phyloP scores from a whole-genome alignment of 2,329 filamentous ascomycete species.

The Fusarium nodosum region DNA sequence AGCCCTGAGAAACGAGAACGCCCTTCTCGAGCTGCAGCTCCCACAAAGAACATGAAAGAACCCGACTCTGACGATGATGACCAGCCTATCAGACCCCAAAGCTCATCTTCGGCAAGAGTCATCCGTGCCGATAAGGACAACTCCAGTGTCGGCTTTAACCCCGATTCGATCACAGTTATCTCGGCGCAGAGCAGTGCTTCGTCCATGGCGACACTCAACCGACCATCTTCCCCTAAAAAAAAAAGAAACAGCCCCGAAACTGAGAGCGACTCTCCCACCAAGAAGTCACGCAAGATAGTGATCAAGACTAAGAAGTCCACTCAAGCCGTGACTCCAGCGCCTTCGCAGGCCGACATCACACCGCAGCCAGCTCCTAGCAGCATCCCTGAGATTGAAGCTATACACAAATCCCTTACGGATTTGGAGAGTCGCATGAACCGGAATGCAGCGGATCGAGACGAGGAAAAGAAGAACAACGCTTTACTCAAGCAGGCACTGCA shows the following conservation, averaged over 20 bases:
- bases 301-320: slow-evolving; percentile 9
- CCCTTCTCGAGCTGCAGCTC: slow-evolving; percentile 23
- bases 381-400: neutral
- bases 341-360: neutral
- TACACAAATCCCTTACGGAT: neutral
- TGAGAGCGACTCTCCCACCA: slow-evolving; percentile 9
- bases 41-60: slow-evolving; percentile 12
- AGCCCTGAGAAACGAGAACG: slow-evolving; percentile 18
- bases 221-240: neutral
- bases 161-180: neutral
- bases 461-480: slow-evolving; percentile 2
- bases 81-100: neutral
- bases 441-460: neutral
- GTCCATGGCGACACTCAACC: neutral
- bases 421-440: neutral
- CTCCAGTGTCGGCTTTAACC: neutral
- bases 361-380: neutral
- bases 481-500: slow-evolving; percentile 8
- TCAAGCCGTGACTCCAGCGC: slow-evolving; percentile 1
- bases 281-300: slow-evolving; percentile 21
- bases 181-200: neutral
- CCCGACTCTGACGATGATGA: slow-evolving; percentile 14
- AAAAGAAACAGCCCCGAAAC: slow-evolving; percentile 12
- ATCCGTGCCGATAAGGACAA: neutral
- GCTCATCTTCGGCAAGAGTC: neutral